A percentile compares a stretch with the other conserved stretches of the same genome.
Conservation (phyloP, 2,329 filamentous ascomycete species). For the Monosporascus sp. region DNA sequence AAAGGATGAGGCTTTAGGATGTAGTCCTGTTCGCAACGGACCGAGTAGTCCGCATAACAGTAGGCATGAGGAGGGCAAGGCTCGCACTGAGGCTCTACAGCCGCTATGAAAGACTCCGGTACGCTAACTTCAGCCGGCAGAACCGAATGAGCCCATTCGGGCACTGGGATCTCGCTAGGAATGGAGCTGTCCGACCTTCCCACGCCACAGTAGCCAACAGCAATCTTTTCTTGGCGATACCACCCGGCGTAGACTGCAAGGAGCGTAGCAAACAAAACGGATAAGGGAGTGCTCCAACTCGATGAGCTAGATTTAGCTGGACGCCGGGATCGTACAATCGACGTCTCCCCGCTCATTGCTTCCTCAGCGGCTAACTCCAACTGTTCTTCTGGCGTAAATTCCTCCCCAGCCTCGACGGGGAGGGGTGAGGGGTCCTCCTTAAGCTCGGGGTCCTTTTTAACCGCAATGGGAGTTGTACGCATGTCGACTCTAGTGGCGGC, state of each 20-base stretch:
- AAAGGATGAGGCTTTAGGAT: slow-evolving; percentile 80
- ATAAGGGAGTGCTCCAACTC: slow-evolving; percentile 59
- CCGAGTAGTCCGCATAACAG: slow-evolving; percentile 73
- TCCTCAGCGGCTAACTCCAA: slow-evolving; percentile 71
- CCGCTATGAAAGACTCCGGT: slow-evolving; percentile 64
- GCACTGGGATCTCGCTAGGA: slow-evolving; percentile 38
- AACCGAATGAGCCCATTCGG: slow-evolving; percentile 33
- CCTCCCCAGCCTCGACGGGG: slow-evolving; percentile 69
- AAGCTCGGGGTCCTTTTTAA: slow-evolving; percentile 29
- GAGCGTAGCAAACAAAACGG: slow-evolving; percentile 65
- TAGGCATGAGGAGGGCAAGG: slow-evolving; percentile 85
- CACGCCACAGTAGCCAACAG: slow-evolving; percentile 89
- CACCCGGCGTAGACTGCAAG: slow-evolving; percentile 69
- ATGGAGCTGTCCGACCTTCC: slow-evolving; percentile 57
- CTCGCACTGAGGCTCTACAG: slow-evolving; percentile 79
- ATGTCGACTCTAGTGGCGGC: slow-evolving; percentile 53
- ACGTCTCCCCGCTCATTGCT: slow-evolving; percentile 45
- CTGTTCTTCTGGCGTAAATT: slow-evolving; percentile 90
- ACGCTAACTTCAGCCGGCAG: slow-evolving; percentile 53
- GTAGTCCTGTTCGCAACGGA: slow-evolving; percentile 81
- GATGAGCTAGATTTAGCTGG: slow-evolving; percentile 30
- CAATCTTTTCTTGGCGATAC: slow-evolving; percentile 94
- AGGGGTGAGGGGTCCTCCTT: too few relatives aligned
- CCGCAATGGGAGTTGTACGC: slow-evolving; percentile 37
- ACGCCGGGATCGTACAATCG: slow-evolving; percentile 34